Conservation (phyloP, 2,329 filamentous ascomycete species). For the Fusarium bactridioides region DNA sequence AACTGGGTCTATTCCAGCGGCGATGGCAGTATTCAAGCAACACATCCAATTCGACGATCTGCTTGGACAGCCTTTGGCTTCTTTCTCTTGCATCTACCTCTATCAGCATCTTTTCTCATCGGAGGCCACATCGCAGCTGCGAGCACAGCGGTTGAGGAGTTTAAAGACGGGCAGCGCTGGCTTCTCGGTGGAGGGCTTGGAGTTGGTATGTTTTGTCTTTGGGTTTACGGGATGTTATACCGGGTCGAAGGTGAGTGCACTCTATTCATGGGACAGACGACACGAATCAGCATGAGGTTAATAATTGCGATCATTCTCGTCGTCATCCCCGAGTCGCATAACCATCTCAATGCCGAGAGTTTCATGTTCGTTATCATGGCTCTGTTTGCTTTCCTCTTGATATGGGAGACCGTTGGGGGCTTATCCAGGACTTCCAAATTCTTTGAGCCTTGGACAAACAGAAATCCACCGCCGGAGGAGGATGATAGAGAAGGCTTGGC, state of each 20-base stretch:
- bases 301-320: slow-evolving; percentile 45
- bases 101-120: slow-evolving; percentile 56
- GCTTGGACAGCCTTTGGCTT: slow-evolving; percentile 55
- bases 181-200: slow-evolving; percentile 56
- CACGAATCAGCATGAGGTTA: slow-evolving; percentile 48
- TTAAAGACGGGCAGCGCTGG: slow-evolving; percentile 56
- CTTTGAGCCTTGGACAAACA: slow-evolving; percentile 47
- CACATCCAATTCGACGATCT: slow-evolving; percentile 55
- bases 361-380: slow-evolving; percentile 54
- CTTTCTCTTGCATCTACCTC: slow-evolving; percentile 54
- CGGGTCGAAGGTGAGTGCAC: slow-evolving; percentile 47
- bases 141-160: slow-evolving; percentile 49
- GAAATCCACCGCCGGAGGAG: slow-evolving; percentile 40
- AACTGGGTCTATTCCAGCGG: slow-evolving; percentile 60
- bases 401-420: slow-evolving; percentile 55
- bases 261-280: slow-evolving; percentile 46
- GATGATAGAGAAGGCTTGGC: slow-evolving; percentile 30
- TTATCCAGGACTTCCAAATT: slow-evolving; percentile 42
- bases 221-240: slow-evolving; percentile 53
- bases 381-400: slow-evolving; percentile 50
- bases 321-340: slow-evolving; percentile 48
- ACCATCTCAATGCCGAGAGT: slow-evolving; percentile 42
- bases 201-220: slow-evolving; percentile 55
- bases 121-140: slow-evolving; percentile 56
- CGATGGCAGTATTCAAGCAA: slow-evolving; percentile 53